These are phyloP conservation scores for Euphrasia confusa DNA, from an alignment of 257 asterid species.

Conservation along the genomic window DNA sequence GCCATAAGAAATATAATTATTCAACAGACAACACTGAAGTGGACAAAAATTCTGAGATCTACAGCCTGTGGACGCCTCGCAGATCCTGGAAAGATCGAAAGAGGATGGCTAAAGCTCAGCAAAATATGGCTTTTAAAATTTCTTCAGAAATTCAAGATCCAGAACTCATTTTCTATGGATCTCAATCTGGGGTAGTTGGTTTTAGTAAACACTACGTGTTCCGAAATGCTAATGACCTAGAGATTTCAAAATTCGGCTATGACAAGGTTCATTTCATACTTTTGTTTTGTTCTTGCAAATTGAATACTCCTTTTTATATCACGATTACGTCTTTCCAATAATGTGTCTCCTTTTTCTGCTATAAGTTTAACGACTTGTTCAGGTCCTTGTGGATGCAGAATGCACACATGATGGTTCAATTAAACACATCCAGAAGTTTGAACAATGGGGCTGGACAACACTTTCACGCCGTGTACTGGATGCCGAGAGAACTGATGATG, in stretches of 20 bases:
- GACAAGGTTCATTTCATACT: conserved; percentile 52
- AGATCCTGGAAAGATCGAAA: conserved; percentile 86
- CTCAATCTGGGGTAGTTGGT: conserved; percentile 79
- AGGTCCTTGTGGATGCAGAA: conserved; percentile 98
- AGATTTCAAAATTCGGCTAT: conserved; percentile 57
- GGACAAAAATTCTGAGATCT: conserved; percentile 36
- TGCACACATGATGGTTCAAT: conserved; percentile 97
- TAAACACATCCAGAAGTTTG: conserved; percentile 84
- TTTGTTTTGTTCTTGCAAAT: background rate
- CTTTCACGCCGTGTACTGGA: conserved; percentile 83
- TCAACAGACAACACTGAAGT: conserved; percentile 29
- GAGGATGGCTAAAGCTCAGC: conserved; percentile 49
- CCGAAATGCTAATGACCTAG: conserved; percentile 29
- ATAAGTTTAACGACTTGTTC: conserved; percentile 16
- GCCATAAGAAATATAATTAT: conserved; percentile 16
- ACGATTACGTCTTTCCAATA: background rate
- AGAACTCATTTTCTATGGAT: conserved; percentile 77
- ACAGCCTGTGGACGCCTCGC: conserved; percentile 68
- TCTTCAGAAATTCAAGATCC: conserved; percentile 54
- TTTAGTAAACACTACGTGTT: conserved; percentile 46
- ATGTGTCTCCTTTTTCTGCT: too few relatives aligned
- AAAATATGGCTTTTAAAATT: conserved; percentile 34
- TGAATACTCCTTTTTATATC: background rate
- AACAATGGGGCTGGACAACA: conserved; percentile 98
- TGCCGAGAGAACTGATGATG: conserved; percentile 79